These are phyloP conservation scores for Vaccinium corymbosum DNA, from an alignment of 148 eudicot species.

Conservation along the genomic window DNA sequence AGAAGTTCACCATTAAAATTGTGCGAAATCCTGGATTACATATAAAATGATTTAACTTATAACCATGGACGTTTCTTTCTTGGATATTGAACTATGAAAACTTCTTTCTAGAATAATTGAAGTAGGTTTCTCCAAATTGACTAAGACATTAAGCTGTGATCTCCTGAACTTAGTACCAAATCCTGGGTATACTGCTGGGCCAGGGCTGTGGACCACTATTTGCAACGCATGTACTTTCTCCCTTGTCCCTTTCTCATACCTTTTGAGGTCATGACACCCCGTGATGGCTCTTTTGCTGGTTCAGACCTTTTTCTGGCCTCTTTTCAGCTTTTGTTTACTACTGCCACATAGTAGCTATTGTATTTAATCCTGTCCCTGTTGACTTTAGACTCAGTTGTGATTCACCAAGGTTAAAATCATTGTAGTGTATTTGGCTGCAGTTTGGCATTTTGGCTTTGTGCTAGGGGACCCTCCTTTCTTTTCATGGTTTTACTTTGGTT, in stretches of 20 bases:
- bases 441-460: neutral
- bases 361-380: neutral
- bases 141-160: neutral
- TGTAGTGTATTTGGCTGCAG: neutral
- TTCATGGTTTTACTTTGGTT: neutral
- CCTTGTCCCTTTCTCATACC: neutral
- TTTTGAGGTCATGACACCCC: neutral
- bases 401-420: neutral
- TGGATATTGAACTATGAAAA: neutral
- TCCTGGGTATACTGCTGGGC: neutral
- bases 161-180: neutral
- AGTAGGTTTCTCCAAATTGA: neutral
- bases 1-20: neutral
- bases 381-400: neutral
- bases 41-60: neutral
- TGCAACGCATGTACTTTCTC: neutral
- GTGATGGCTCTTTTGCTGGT: constrained; percentile 1
- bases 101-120: neutral
- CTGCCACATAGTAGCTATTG: neutral
- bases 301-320: constrained; percentile 5
- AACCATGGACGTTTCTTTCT: neutral
- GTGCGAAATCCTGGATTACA: neutral
- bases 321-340: neutral
- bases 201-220: neutral
- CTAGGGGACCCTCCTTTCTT: neutral